Evolutionary conservation across 2,329 filamentous ascomycete species (phyloP), one percentile per base, ranked within the genome.

Genomic region (Conoideocrella luteorostrata): DNA sequence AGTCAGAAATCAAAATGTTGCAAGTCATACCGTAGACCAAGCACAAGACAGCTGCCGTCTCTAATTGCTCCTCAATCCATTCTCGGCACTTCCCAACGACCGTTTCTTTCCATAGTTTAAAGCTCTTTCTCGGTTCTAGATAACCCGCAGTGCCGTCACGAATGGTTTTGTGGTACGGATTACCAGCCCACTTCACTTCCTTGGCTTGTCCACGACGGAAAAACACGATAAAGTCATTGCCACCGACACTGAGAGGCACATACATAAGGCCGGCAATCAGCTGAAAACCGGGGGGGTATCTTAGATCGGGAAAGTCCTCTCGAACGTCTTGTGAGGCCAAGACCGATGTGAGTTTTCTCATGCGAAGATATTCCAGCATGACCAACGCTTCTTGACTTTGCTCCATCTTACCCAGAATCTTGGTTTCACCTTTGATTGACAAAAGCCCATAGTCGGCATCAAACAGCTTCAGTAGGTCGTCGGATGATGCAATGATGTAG

Each of bases 401-500:
- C 12, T 86, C 78, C 7, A 88, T 65, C 35, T 78, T 72, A 0
- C 89, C 89, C 21, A 95, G 64, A 2, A 95, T 83, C 57, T 95
- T 95, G 0, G 88, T 93, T 60, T 95, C 88, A n/a, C 86, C 88
- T 22, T 78, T 75, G 35, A 95, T 95, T 0, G 86, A 94, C 0
- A 95, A 64, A 33, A 93, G 72, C 3, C 88, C 90, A 57, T 88
- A 93, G 54, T 95, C 89, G 1, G 88, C 89, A 56, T 93, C 82
- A 50, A 95, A 95, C 0, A 95, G 71, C 52, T 81, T 87, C 4
- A 95, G 61, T 0, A 95, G 65, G 54, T 95, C 89, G 42, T 94
- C 88, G 0, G 88, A 93, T 0, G 88, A 93, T 0, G 88, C 88
- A 45, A 94, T 84, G 38, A 95, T 95, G 58, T 95, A 95, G 0